Conservation (phyloP, 352 stramenopile species). For the Globisporangium echinulatum region DNA sequence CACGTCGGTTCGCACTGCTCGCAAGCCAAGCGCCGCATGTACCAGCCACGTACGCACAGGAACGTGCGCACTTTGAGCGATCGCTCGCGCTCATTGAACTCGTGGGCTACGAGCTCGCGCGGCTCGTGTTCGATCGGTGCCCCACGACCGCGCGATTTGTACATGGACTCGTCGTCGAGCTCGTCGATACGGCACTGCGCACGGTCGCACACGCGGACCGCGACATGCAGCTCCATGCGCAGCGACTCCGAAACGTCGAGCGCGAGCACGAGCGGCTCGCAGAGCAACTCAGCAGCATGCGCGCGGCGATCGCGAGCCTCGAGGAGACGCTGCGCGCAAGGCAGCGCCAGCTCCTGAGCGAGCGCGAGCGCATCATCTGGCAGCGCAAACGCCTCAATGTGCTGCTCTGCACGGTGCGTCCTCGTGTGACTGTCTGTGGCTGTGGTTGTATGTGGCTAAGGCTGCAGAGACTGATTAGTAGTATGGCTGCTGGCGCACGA, state of each 20-base stretch:
- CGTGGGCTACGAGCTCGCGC: slow-evolving; percentile 36
- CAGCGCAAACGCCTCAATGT: slow-evolving; percentile 46
- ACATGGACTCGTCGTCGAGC: slow-evolving; percentile 36
- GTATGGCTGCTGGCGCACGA: not conserved
- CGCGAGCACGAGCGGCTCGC: slow-evolving; percentile 27
- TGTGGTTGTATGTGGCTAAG: not conserved
- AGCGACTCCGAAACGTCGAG: slow-evolving; percentile 38
- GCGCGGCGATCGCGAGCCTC: slow-evolving; percentile 19
- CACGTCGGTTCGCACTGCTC: slow-evolving; percentile 7
- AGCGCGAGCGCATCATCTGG: slow-evolving; percentile 39
- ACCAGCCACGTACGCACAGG: not conserved
- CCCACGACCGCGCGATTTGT: slow-evolving; percentile 47
- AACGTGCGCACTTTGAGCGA: slow-evolving; percentile 12
- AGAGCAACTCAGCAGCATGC: slow-evolving; percentile 14
- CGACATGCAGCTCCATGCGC: slow-evolving; percentile 26
- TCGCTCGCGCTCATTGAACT: slow-evolving; percentile 25
- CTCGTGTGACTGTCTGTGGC: not conserved
- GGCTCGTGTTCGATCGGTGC: slow-evolving; percentile 51
- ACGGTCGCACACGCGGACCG: slow-evolving; percentile 27
- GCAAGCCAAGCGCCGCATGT: not conserved
- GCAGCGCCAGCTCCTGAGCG: slow-evolving; percentile 28
- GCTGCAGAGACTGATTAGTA: not conserved
- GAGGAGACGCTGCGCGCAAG: slow-evolving; percentile 29
- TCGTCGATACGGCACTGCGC: slow-evolving; percentile 20
- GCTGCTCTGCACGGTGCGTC: slow-evolving; percentile 28